phyloP scores from a whole-genome alignment of 495 filamentous ascomycete species.

The Penicillium canescens region DNA sequence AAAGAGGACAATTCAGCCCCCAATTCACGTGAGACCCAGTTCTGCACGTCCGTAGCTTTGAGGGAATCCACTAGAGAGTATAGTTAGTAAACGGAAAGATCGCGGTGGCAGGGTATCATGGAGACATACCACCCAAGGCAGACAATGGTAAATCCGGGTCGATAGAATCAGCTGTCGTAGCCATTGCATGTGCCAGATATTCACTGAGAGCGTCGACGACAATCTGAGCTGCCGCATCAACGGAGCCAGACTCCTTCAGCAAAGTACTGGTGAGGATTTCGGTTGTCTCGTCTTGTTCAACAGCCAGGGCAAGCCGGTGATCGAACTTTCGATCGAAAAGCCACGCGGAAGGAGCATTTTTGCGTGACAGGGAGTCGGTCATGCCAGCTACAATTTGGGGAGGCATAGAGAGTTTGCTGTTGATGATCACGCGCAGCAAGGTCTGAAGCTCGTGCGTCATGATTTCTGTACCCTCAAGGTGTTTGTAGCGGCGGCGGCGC shows the following conservation, averaged over 20 bases:
- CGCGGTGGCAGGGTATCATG: not conserved
- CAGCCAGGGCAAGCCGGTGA: conserved; percentile 17
- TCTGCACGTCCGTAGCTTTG: conserved; percentile 37
- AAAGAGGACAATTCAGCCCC: conserved; percentile 28
- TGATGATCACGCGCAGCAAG: conserved; percentile 21
- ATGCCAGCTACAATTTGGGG: conserved; percentile 27
- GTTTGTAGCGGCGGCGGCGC: conserved; percentile 22
- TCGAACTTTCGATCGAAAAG: conserved; percentile 27
- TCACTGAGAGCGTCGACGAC: conserved; percentile 17
- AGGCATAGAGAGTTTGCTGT: conserved; percentile 16
- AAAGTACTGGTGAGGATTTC: conserved; percentile 10
- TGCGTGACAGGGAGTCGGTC: conserved; percentile 23
- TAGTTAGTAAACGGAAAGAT: conserved; percentile 6
- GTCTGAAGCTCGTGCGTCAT: conserved; percentile 19
- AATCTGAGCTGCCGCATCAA: conserved; percentile 13
- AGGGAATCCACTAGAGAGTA: conserved; percentile 36
- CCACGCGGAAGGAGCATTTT: conserved; percentile 14
- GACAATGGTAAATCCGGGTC: conserved; percentile 27
- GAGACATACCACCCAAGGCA: conserved; percentile 23
- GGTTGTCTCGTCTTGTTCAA: conserved; percentile 1
- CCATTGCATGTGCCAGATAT: conserved; percentile 27
- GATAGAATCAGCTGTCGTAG: conserved; percentile 22
- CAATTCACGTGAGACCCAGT: conserved; percentile 34
- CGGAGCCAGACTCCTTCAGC: conserved; percentile 14
- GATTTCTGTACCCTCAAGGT: conserved; percentile 28